Evolutionary conservation across 805 yeast genomes (phyloP).

Genomic region (Lipomyces spencermartinsiae): DNA sequence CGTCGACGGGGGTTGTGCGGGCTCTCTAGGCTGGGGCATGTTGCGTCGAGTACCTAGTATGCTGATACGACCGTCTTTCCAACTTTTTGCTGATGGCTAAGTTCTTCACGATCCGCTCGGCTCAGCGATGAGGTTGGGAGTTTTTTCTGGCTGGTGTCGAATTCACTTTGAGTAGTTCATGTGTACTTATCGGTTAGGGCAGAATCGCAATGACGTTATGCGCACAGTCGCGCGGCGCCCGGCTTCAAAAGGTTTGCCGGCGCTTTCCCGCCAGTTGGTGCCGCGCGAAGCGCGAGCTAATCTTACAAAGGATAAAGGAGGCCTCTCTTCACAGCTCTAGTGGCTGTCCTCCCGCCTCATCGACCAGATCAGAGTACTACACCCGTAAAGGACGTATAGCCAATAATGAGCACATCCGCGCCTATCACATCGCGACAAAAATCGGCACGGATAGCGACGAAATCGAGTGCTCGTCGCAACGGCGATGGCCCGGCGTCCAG

Average conservation of each 20-base stretch:
- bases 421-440: conserved; percentile 24
- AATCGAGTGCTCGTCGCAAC: conserved; percentile 16
- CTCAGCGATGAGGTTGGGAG: neutral
- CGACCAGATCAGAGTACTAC: neutral
- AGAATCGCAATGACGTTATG: neutral
- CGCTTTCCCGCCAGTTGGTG: neutral
- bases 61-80: neutral
- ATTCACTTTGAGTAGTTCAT: too few relatives aligned
- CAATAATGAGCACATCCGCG: conserved; percentile 13
- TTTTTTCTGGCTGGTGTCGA: neutral
- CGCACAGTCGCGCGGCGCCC: neutral
- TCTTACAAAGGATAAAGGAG: neutral
- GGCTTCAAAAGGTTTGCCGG: neutral
- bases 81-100: too few relatives aligned
- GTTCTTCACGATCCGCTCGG: too few relatives aligned
- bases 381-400: neutral
- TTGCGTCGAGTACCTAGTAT: neutral
- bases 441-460: conserved; percentile 33
- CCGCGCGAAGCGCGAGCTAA: neutral
- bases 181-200: neutral
- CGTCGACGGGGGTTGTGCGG: neutral
- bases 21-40: neutral
- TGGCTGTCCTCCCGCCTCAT: neutral
- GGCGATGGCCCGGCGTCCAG: neutral
- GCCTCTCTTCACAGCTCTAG: neutral